These are phyloP conservation scores for Phytomonas sp. DNA, from an alignment of 208 protist species.

Conservation along the genomic window DNA sequence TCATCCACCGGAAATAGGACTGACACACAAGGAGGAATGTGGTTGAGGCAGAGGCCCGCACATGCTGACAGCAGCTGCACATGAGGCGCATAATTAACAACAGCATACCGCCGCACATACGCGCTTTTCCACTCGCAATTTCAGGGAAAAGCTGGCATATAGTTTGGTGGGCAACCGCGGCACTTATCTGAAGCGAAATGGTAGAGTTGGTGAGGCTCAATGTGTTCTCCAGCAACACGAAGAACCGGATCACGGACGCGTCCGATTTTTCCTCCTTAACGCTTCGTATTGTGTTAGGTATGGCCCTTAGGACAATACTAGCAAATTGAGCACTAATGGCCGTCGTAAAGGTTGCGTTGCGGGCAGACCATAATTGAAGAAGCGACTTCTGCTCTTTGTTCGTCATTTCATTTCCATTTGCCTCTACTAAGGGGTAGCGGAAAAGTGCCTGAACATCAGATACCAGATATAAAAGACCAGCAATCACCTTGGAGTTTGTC, in stretches of 20 bases:
- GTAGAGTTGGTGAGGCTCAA: constrained; percentile 75
- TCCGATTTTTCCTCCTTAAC: constrained; percentile 39
- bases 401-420: constrained; percentile 17
- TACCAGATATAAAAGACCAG: constrained; percentile 61
- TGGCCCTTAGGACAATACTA: constrained; percentile 55
- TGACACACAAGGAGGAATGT: constrained; percentile 78
- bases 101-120: constrained; percentile 70
- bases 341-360: constrained; percentile 62
- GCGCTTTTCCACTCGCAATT: constrained; percentile 64
- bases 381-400: constrained; percentile 9
- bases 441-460: constrained; percentile 65
- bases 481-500: constrained; percentile 35
- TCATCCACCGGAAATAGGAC: constrained; percentile 61
- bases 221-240: constrained; percentile 74
- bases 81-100: constrained; percentile 79
- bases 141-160: constrained; percentile 71
- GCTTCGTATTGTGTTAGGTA: constrained; percentile 41
- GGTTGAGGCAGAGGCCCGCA: constrained; percentile 44
- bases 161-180: constrained; percentile 57
- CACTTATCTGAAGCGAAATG: constrained; percentile 67
- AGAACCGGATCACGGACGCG: constrained; percentile 69
- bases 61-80: constrained; percentile 77
- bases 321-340: constrained; percentile 55
- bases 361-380: constrained; percentile 59
- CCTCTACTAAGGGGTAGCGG: constrained; percentile 41